These are phyloP conservation scores for Annulohypoxylon stygium DNA, from an alignment of 495 filamentous ascomycete species.

Conservation along the genomic window DNA sequence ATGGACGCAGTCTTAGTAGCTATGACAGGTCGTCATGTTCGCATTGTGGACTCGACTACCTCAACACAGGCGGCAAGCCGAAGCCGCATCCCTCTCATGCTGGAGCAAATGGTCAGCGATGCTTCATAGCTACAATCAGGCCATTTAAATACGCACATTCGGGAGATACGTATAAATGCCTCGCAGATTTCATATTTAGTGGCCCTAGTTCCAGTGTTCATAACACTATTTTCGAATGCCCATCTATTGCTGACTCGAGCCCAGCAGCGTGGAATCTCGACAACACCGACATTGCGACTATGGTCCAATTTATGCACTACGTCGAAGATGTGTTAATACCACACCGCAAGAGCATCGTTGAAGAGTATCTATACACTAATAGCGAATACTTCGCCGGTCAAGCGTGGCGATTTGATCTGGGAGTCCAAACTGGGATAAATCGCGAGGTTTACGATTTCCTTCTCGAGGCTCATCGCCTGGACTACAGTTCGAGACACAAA, in stretches of 20 bases:
- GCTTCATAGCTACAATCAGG: neutral
- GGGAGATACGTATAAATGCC: neutral
- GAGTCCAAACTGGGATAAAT: neutral
- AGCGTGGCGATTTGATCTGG: conserved; percentile 18
- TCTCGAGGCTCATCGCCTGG: conserved; percentile 7
- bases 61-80: neutral
- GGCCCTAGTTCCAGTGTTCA: neutral
- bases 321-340: conserved; percentile 18
- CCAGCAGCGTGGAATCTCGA: conserved; percentile 27
- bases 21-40: neutral
- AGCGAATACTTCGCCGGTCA: conserved; percentile 30
- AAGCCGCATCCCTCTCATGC: conserved; percentile 28
- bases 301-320: neutral
- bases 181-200: neutral
- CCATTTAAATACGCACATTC: conserved; percentile 3
- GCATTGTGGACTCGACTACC: conserved; percentile 10
- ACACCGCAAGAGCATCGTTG: neutral
- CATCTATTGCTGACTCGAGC: neutral
- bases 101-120: conserved; percentile 24
- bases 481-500: conserved; percentile 3
- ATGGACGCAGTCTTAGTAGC: neutral
- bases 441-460: neutral
- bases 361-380: conserved; percentile 11
- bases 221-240: neutral
- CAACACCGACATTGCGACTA: conserved; percentile 17